Percentiles rank a stretch among this genome's conserved stretches.
Conservation (phyloP, 2,329 filamentous ascomycete genomes). For the Colletotrichum acutatum region DNA sequence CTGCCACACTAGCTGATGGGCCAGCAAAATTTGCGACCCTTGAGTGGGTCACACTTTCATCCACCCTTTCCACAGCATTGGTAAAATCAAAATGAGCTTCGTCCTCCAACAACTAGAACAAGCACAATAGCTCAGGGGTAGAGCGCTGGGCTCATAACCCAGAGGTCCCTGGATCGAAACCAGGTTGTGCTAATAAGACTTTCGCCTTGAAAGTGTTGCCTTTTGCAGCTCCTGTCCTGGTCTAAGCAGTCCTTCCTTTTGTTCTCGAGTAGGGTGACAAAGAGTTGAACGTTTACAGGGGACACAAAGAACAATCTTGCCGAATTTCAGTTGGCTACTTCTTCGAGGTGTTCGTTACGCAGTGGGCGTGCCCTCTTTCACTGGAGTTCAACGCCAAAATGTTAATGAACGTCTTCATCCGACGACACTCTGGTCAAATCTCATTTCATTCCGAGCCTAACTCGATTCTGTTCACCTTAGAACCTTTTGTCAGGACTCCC, state of each 20-base stretch:
- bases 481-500: no score
- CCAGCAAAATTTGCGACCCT: neutral
- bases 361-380: no score
- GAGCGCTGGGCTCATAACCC: conserved; percentile 20
- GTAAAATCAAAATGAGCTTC: rapidly evolving
- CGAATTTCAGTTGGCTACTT: neutral
- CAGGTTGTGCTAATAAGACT: neutral
- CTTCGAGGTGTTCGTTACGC: neutral
- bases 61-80: neutral
- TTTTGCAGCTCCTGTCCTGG: neutral
- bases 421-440: no score
- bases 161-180: conserved; percentile 23
- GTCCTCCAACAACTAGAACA: rapidly evolving
- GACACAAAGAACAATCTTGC: neutral
- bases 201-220: neutral
- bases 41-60: neutral
- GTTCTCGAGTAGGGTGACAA: neutral
- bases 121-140: conserved; percentile 22
- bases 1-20: neutral
- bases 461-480: no score
- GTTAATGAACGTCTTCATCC: no score
- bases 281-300: neutral
- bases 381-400: no score
- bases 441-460: no score
- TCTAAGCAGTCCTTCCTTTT: neutral